A percentile compares a stretch with the other conserved stretches of the same genome.
Conservation (phyloP, 371 early-diverging fungal genomes). For the Mucor velutinosus region DNA sequence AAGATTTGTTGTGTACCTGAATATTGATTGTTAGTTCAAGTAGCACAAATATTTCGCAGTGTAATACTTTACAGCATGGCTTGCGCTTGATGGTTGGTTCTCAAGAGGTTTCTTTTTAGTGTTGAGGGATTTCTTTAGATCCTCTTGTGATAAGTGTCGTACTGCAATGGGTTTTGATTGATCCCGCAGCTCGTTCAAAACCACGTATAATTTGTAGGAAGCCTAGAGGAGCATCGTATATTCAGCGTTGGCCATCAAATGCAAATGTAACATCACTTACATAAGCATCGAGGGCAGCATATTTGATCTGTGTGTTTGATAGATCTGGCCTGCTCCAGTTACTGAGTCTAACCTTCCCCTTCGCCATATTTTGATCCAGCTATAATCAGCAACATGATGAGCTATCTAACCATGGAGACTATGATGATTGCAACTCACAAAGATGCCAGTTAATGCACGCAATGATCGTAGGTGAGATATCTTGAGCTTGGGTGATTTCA, state of each 20-base stretch:
- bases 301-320: conserved; percentile 38
- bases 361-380: conserved; percentile 50
- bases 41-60: neutral
- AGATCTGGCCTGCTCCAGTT: conserved; percentile 49
- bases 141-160: conserved; percentile 13
- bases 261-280: conserved; percentile 14
- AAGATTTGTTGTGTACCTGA: neutral
- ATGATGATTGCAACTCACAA: conserved; percentile 35
- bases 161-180: neutral
- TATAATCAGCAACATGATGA: conserved; percentile 15
- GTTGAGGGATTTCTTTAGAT: neutral
- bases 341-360: conserved; percentile 45
- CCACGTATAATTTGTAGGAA: conserved; percentile 18
- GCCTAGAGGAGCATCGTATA: conserved; percentile 1
- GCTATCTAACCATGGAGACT: neutral
- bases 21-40: neutral
- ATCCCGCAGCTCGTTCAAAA: neutral
- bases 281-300: conserved; percentile 68
- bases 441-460: conserved; percentile 38
- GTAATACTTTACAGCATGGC: neutral
- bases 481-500: conserved; percentile 28
- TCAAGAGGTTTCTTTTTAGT: neutral
- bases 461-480: conserved; percentile 40
- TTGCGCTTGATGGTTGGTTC: neutral
- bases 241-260: neutral